Conservation (phyloP, 176 grass and related monocot species). For the Musa troglodytarum region DNA sequence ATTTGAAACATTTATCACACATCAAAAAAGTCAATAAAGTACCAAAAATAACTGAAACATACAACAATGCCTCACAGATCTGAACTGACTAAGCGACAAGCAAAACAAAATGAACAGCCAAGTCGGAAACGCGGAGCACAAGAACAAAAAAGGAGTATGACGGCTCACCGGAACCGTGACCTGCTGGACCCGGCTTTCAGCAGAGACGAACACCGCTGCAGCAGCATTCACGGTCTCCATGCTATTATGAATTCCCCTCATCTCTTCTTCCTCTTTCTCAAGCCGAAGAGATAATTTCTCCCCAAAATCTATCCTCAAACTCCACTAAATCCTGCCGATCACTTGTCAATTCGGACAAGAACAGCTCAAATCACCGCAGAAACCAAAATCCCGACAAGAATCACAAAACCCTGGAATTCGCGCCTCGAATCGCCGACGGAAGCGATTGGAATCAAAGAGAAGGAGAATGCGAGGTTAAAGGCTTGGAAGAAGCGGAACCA, state of each 20-base stretch:
- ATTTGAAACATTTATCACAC: no score
- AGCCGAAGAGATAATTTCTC: background rate
- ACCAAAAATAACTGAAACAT: background rate
- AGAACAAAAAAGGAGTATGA: background rate
- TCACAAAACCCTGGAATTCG: background rate
- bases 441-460: background rate
- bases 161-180: constrained; percentile 21
- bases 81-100: background rate
- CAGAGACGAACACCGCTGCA: constrained; percentile 43
- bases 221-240: constrained; percentile 50
- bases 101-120: background rate
- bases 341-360: background rate
- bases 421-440: background rate
- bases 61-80: background rate
- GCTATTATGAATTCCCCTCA: constrained; percentile 35
- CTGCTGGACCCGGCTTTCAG: constrained; percentile 35
- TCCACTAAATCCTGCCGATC: constrained; percentile 7
- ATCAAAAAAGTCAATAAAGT: background rate
- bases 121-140: background rate
- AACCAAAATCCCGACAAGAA: background rate
- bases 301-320: background rate
- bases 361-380: background rate
- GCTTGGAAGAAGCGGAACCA: no score
- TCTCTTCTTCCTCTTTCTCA: constrained; percentile 7
- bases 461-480: no score